Percentiles rank a stretch among this genome's conserved stretches.
phyloP scores from a whole-genome alignment of 352 stramenopile genomes.

The Elongisporangium anandrum region DNA sequence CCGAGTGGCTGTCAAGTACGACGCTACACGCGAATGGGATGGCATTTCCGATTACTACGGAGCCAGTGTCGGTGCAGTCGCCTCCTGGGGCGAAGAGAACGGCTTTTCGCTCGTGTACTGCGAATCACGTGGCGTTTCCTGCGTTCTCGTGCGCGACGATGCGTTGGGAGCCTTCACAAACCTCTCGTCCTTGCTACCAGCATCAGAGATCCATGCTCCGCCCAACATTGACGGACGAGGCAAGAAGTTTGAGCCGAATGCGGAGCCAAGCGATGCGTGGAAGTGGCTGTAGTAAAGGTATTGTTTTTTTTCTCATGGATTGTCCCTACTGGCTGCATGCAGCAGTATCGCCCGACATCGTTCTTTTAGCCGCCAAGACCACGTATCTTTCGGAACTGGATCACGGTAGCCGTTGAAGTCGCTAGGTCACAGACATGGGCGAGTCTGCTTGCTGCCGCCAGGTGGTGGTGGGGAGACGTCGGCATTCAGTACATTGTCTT shows the following conservation, averaged over 20 bases:
- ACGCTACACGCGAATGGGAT: slow-evolving; percentile 40
- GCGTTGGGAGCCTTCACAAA: slow-evolving; percentile 21
- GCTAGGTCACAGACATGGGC: too few relatives aligned
- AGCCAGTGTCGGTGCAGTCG: slow-evolving; percentile 41
- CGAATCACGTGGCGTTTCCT: slow-evolving; percentile 74
- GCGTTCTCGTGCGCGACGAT: slow-evolving; percentile 61
- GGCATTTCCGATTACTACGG: slow-evolving; percentile 52
- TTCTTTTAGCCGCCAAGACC: too few relatives aligned
- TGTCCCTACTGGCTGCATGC: too few relatives aligned
- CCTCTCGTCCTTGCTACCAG: slow-evolving; percentile 29
- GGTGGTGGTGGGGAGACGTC: too few relatives aligned
- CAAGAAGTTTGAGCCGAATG: background rate
- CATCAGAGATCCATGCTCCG: slow-evolving; percentile 31
- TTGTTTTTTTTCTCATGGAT: too few relatives aligned
- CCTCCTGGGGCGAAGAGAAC: slow-evolving; percentile 28
- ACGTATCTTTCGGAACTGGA: too few relatives aligned
- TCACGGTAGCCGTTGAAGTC: too few relatives aligned
- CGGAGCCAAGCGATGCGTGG: background rate
- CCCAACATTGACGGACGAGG: slow-evolving; percentile 24
- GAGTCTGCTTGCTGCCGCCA: too few relatives aligned
- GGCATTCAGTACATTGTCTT: too few relatives aligned
- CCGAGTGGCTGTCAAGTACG: slow-evolving; percentile 39
- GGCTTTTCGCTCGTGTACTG: slow-evolving; percentile 76
- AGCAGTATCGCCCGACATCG: too few relatives aligned
- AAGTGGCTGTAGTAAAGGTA: background rate